A percentile compares a stretch with the other conserved stretches of the same genome.
phyloP scores from a whole-genome alignment of 2,329 filamentous ascomycete genomes.

The Ramichloridium luteum region DNA sequence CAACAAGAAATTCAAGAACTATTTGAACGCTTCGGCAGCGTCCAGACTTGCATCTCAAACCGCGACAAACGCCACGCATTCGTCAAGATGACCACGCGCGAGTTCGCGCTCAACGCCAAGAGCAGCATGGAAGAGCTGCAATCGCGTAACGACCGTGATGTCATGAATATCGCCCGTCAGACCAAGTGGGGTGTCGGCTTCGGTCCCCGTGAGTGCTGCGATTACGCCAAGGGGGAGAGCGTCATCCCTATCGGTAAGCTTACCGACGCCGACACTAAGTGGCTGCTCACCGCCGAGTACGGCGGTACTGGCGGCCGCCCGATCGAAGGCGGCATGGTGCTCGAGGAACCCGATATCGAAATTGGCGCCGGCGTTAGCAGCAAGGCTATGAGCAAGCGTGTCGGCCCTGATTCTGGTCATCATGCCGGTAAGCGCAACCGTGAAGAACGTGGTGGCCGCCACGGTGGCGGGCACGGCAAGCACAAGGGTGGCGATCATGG shows the following conservation, averaged over 20 bases:
- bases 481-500: constrained; percentile 22
- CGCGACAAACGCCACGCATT: constrained; percentile 97
- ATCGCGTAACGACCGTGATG: constrained; percentile 56
- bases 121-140: constrained; percentile 90
- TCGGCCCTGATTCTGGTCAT: constrained; percentile 22
- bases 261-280: constrained; percentile 93
- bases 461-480: constrained; percentile 13
- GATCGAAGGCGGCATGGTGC: constrained; percentile 72
- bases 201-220: constrained; percentile 90
- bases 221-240: constrained; percentile 85
- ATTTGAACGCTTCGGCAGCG: constrained; percentile 70
- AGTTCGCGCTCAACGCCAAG: constrained; percentile 73
- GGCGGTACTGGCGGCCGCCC: constrained; percentile 77
- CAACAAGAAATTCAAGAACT: constrained; percentile 71
- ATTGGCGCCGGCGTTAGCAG: constrained; percentile 95
- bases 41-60: constrained; percentile 97
- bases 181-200: constrained; percentile 98
- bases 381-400: constrained; percentile 44
- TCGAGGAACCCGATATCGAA: constrained; percentile 97
- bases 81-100: constrained; percentile 91
- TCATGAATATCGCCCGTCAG: constrained; percentile 54
- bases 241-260: constrained; percentile 85
- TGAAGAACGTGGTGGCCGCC: constrained; percentile 16
- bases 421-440: constrained; percentile 15
- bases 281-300: constrained; percentile 88